Evolutionary conservation across 768 basidiomycete genomes (phyloP).

Genomic region (Psilocybe sp.): DNA sequence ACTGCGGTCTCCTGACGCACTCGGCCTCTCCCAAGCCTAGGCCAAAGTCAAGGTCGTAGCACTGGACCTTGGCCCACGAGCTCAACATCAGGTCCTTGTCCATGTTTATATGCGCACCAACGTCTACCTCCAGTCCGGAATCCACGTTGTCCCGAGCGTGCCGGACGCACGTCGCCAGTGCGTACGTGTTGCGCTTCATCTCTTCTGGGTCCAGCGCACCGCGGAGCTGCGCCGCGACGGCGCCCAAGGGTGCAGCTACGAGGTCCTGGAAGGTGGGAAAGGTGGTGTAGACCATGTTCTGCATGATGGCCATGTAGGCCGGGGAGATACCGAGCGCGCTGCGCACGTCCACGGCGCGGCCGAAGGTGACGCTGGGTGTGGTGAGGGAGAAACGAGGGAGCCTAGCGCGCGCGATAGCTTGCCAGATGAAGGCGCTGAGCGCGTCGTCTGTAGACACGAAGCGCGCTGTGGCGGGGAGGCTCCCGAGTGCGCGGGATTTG

Average conservation of each 20-base stretch:
- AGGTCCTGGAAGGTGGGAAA: conserved; percentile 10
- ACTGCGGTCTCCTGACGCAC: conserved; percentile 23
- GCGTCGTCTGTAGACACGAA: conserved; percentile 27
- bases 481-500: conserved; percentile 16
- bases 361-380: conserved; percentile 10
- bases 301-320: conserved; percentile 21
- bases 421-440: conserved; percentile 25
- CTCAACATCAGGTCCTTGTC: conserved; percentile 23
- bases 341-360: conserved; percentile 23
- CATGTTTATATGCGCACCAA: conserved; percentile 16
- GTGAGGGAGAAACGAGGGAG: conserved; percentile 16
- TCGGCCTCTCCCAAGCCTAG: conserved; percentile 22
- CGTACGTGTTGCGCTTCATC: conserved; percentile 15
- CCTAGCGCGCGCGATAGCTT: conserved; percentile 21
- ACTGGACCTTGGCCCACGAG: conserved; percentile 24
- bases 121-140: conserved; percentile 11
- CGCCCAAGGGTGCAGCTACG: conserved; percentile 15
- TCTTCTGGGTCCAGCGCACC: conserved; percentile 13
- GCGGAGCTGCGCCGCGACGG: conserved; percentile 21
- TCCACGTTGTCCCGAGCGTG: conserved; percentile 7
- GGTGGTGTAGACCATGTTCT: conserved; percentile 22
- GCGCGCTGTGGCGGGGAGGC: conserved; percentile 1
- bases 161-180: conserved; percentile 14
- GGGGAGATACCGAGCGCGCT: conserved; percentile 18
- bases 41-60: conserved; percentile 21